Evolutionary conservation across 2,329 filamentous ascomycete species (phyloP).

Genomic region (Sporothrix protearum): DNA sequence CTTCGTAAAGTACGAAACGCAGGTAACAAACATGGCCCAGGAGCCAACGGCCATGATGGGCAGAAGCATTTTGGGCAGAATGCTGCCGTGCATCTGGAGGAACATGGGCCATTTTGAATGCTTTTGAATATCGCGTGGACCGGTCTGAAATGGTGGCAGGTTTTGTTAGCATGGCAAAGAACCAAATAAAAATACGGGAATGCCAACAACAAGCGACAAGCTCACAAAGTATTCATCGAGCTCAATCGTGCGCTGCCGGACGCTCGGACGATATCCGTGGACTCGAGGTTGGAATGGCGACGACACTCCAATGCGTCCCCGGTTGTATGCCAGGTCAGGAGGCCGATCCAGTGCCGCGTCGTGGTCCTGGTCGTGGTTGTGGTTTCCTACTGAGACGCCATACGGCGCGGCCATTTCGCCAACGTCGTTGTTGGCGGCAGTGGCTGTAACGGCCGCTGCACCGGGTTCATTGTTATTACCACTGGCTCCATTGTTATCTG

Average conservation of each 20-base stretch:
- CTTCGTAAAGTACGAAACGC: constrained; percentile 27
- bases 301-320: constrained; percentile 26
- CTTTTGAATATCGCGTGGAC: constrained; percentile 62
- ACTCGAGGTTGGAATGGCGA: constrained; percentile 33
- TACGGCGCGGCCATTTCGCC: constrained; percentile 21
- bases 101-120: constrained; percentile 79
- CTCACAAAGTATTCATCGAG: constrained; percentile 47
- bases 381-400: neutral
- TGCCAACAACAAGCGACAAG: neutral
- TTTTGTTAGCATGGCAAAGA: neutral
- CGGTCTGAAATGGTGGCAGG: constrained; percentile 37
- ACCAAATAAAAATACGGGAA: neutral
- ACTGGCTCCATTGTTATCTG: neutral
- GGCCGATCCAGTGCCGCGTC: constrained; percentile 18
- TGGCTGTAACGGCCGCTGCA: neutral
- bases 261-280: constrained; percentile 34
- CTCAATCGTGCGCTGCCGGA: constrained; percentile 38
- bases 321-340: constrained; percentile 20
- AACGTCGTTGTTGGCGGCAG: constrained; percentile 6
- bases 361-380: constrained; percentile 10
- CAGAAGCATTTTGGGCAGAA: constrained; percentile 68
- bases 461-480: neutral
- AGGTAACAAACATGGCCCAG: constrained; percentile 66
- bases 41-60: constrained; percentile 59
- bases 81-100: constrained; percentile 71